Base-by-base conservation (phyloP, 2,329 filamentous ascomycete species). In the Aspergillus sp. region DNA sequence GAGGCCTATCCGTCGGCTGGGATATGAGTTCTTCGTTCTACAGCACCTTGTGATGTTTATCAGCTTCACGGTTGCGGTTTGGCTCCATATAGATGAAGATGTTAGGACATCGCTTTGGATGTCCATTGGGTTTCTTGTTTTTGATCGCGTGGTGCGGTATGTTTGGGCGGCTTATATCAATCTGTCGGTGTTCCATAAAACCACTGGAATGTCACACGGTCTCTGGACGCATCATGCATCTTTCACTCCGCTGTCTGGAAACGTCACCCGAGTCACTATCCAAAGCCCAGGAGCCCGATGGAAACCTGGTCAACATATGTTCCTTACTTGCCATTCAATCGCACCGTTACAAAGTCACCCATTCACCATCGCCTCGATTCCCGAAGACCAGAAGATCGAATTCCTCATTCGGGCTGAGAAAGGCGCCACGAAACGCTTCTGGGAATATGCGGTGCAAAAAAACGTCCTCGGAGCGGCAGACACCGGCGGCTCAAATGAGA, bases 221-320 rank as follows among this genome's bases (percentile, higher is more conserved):
- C 25, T 75, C 4, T 76, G 78, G 69, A 67, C 73, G 4, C 79
- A 79, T 62, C 71, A 69, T 33, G 79, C 80, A 1, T 74, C 70
- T 3, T 76, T 82, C 57, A 75, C 78, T 2, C 73, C 83, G 15
- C 71, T 88, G 2, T 75, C 84, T 1, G 81, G 82, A 46, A 76
- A 82, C 48, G 79, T 84, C 27, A 87, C 84, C 4, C 79, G 80
- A 8, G 76, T 89, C 59, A 82, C 81, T 1, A 81, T 88, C 45
- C 66, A 74, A 2, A 78, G 84, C 21, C 82, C 83, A 1, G 79
- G 81, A 2, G 78, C 87, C 51, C 73, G 67, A 17, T 89, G 86
- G 87, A 77, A 70, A 27, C 79, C 86, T 3, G 87, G 86, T 1
- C 86, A 89, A 60, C 86, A 89, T 66, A 78, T 84, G 0, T 87